Percentiles rank a stretch among this genome's conserved stretches.
Conservation (phyloP, 2,329 filamentous ascomycete species). For the Torrubiella hemipterigena region DNA sequence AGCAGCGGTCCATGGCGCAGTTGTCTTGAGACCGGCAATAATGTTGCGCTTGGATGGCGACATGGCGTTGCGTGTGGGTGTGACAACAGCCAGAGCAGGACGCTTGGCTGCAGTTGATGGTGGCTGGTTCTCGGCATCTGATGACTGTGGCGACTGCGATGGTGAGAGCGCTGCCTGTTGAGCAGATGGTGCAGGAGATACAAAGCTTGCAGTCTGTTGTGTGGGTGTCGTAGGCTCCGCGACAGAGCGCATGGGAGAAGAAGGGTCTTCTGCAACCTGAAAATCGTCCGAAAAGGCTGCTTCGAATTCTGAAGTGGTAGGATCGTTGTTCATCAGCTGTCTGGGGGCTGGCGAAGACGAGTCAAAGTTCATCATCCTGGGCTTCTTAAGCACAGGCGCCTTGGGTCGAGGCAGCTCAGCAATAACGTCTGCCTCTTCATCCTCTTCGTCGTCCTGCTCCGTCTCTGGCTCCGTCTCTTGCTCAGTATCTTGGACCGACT, state of each 20-base stretch:
- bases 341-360: too few species aligned
- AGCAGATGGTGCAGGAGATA: slow-evolving; percentile 34
- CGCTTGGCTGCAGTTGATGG: slow-evolving; percentile 50
- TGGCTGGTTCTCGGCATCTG: slow-evolving; percentile 69
- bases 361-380: too few species aligned
- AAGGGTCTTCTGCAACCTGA: slow-evolving; percentile 6
- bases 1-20: slow-evolving; percentile 55
- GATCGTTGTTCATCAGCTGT: too few species aligned
- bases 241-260: slow-evolving; percentile 3
- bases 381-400: too few species aligned
- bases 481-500: slow-evolving; percentile 5
- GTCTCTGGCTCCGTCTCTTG: slow-evolving; percentile 8
- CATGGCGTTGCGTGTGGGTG: slow-evolving; percentile 32
- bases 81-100: slow-evolving; percentile 31
- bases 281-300: slow-evolving; percentile 1
- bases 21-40: slow-evolving; percentile 43
- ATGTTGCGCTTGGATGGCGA: slow-evolving; percentile 54
- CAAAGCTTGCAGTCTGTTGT: slow-evolving; percentile 24
- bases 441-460: slow-evolving; percentile 4
- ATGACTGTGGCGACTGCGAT: slow-evolving; percentile 61
- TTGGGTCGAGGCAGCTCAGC: too few species aligned
- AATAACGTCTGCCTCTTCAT: slow-evolving; percentile 3
- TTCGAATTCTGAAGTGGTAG: not conserved
- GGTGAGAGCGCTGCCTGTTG: slow-evolving; percentile 45
- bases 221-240: too few species aligned